A percentile compares a stretch with the other conserved stretches of the same genome.
phyloP scores from a whole-genome alignment of 345 rosid genomes.

The Bruguiera sexangula region DNA sequence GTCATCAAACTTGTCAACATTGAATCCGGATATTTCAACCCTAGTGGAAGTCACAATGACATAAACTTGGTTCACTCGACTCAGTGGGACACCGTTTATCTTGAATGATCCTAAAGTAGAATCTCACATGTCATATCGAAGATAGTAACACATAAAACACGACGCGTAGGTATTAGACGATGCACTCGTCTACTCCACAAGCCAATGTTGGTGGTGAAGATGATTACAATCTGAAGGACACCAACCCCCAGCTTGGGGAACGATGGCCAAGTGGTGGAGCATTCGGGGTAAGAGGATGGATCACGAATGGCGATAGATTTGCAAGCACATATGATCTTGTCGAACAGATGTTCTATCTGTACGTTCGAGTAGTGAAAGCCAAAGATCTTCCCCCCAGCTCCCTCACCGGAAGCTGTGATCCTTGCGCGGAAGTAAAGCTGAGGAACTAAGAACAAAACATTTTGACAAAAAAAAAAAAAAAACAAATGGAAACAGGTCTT shows the following conservation, averaged over 20 bases:
- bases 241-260: conserved; percentile 64
- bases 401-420: conserved; percentile 70
- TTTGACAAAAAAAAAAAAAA: conserved; percentile 50
- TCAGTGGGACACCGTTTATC: conserved; percentile 70
- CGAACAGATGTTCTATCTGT: conserved; percentile 74
- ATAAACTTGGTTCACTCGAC: conserved; percentile 64
- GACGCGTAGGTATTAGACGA: conserved; percentile 4
- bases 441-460: conserved; percentile 82
- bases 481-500: conserved; percentile 94
- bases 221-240: conserved; percentile 62
- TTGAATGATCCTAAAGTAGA: conserved; percentile 58
- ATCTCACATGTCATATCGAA: neutral
- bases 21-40: conserved; percentile 59
- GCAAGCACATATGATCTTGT: conserved; percentile 73
- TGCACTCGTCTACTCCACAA: conserved; percentile 33
- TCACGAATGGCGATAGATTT: conserved; percentile 48
- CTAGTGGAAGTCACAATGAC: conserved; percentile 67
- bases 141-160: neutral
- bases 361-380: conserved; percentile 71
- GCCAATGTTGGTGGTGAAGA: conserved; percentile 32
- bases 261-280: conserved; percentile 53
- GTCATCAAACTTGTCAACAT: conserved; percentile 42
- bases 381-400: conserved; percentile 65
- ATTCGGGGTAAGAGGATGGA: conserved; percentile 84
- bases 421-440: conserved; percentile 82